Evolutionary conservation across 83 land plant genomes (phyloP).

Genomic region (Larix sibirica): DNA sequence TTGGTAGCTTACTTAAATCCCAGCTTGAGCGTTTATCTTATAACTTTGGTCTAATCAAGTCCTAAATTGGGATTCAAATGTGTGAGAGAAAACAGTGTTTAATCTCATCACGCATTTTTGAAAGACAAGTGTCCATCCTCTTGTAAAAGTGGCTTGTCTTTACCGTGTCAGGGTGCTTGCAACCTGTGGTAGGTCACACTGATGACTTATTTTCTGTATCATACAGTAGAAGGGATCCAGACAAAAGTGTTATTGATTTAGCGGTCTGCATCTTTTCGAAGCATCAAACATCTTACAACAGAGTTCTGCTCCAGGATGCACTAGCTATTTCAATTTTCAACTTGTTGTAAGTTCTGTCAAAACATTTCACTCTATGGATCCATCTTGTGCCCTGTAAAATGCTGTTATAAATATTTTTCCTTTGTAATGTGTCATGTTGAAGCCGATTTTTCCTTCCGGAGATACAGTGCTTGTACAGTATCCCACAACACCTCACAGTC

Average conservation of each 20-base stretch:
- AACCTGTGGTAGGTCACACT: background rate
- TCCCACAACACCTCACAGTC: too few species aligned
- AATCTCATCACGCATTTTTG: background rate
- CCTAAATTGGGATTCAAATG: constrained; percentile 10
- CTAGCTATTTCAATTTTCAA: background rate
- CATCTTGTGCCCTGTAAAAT: background rate
- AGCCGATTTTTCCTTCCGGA: background rate
- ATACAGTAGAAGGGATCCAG: background rate
- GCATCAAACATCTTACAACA: too few species aligned
- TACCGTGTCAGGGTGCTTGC: background rate
- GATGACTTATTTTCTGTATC: background rate
- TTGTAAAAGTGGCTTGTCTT: background rate
- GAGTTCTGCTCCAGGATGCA: background rate
- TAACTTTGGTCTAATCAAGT: constrained; percentile 47
- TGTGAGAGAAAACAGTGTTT: background rate
- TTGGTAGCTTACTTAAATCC: constrained; percentile 45
- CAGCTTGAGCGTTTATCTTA: constrained; percentile 38
- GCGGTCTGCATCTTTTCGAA: background rate
- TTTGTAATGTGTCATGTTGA: background rate
- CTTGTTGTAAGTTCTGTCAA: background rate
- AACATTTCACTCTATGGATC: background rate
- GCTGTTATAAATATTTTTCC: background rate
- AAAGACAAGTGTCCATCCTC: background rate
- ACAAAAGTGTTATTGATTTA: background rate
- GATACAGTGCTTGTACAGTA: background rate